These are phyloP conservation scores for Camillea tinctor DNA, from an alignment of 2,329 filamentous ascomycete species.

Conservation along the genomic window DNA sequence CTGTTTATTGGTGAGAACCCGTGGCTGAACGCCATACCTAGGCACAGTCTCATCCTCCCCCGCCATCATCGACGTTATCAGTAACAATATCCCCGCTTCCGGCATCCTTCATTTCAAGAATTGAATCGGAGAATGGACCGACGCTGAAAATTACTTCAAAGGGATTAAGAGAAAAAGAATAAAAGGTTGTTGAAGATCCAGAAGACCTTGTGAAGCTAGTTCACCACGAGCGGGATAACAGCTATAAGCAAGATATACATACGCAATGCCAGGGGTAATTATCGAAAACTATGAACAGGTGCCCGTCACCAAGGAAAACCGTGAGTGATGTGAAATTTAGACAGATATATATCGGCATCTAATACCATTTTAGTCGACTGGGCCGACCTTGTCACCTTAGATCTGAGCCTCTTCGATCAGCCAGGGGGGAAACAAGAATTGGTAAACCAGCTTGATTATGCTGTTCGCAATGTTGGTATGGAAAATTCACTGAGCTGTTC, in stretches of 20 bases:
- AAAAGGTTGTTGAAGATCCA: not conserved
- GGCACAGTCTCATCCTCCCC: conserved; percentile 10
- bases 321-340: conserved; percentile 14
- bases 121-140: not conserved
- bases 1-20: conserved; percentile 14
- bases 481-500: not conserved
- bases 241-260: conserved; percentile 1
- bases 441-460: conserved; percentile 33
- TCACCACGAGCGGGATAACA: not conserved
- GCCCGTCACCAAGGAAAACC: conserved; percentile 28
- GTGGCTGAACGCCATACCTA: conserved; percentile 11
- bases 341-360: not conserved
- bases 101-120: not conserved
- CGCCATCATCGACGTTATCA: conserved; percentile 2
- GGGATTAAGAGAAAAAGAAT: not conserved
- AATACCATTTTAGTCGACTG: conserved; percentile 22
- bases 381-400: conserved; percentile 32
- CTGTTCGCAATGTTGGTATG: conserved; percentile 28
- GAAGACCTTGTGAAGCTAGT: conserved; percentile 8
- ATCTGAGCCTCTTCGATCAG: conserved; percentile 32
- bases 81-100: not conserved
- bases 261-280: conserved; percentile 27
- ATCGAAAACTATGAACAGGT: conserved; percentile 30
- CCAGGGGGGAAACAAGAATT: conserved; percentile 34
- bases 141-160: not conserved